phyloP scores from a whole-genome alignment of 306 rosid genomes.

The Oxytropis ochrocephala region DNA sequence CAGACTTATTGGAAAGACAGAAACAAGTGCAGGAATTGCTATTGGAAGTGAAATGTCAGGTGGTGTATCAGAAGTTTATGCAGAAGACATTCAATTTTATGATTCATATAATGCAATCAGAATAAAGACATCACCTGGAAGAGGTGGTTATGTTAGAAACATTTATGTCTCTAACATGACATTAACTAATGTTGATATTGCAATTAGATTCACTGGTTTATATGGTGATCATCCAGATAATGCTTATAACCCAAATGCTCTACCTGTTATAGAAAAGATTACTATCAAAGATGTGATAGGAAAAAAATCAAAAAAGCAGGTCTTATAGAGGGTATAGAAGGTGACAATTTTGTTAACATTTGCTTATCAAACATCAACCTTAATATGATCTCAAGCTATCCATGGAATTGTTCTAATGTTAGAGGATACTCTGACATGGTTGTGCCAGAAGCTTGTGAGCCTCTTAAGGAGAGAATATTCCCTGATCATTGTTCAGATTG shows the following conservation, averaged over 20 bases:
- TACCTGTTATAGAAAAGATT: slow-evolving; percentile 50
- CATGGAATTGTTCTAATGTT: slow-evolving; percentile 70
- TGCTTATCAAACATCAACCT: slow-evolving; percentile 58
- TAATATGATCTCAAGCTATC: slow-evolving; percentile 40
- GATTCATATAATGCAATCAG: slow-evolving; percentile 47
- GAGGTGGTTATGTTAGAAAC: slow-evolving; percentile 76
- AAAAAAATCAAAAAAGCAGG: slow-evolving; percentile 49
- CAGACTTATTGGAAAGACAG: slow-evolving; percentile 47
- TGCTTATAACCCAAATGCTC: slow-evolving; percentile 45
- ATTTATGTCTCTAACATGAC: slow-evolving; percentile 53
- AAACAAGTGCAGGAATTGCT: slow-evolving; percentile 57
- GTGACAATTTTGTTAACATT: slow-evolving; percentile 46
- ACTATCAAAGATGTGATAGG: slow-evolving; percentile 55
- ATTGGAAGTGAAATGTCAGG: slow-evolving; percentile 93
- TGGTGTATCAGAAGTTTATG: slow-evolving; percentile 65
- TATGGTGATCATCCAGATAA: slow-evolving; percentile 77
- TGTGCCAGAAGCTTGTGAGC: slow-evolving; percentile 48
- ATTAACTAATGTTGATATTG: slow-evolving; percentile 44
- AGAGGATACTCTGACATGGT: slow-evolving; percentile 61
- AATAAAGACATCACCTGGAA: slow-evolving; percentile 76
- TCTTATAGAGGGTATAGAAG: slow-evolving; percentile 62
- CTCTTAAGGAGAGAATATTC: slow-evolving; percentile 44
- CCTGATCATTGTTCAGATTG: slow-evolving; percentile 63
- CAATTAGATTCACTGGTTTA: slow-evolving; percentile 55
- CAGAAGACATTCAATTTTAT: slow-evolving; percentile 43